These are phyloP conservation scores for Ceratocystis harringtonii DNA, from an alignment of 2,329 filamentous ascomycete genomes.

Conservation along the genomic window DNA sequence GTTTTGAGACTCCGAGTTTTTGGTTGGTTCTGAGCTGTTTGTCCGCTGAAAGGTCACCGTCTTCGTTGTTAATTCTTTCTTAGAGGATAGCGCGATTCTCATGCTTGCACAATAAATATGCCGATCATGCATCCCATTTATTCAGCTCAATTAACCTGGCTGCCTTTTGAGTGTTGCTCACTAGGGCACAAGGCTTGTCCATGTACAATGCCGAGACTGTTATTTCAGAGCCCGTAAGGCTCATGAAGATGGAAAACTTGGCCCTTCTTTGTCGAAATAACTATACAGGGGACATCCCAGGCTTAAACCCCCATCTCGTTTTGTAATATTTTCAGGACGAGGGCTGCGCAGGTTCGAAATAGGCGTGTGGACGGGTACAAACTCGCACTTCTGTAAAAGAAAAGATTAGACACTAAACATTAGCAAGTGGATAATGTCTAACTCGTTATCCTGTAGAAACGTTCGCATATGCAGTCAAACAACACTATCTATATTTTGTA, in stretches of 20 bases:
- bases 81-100: background rate
- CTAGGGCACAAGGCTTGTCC: background rate
- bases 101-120: constrained; percentile 1
- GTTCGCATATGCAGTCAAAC: background rate
- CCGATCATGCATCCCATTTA: constrained; percentile 1
- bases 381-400: background rate
- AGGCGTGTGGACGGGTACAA: background rate
- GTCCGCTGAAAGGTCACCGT: background rate
- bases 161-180: background rate
- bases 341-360: background rate
- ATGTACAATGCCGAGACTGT: background rate
- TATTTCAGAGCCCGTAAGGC: background rate
- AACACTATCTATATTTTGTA: background rate
- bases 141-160: background rate
- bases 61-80: background rate
- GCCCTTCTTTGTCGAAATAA: background rate
- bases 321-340: background rate
- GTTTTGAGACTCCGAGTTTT: background rate
- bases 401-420: background rate
- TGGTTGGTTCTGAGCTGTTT: background rate
- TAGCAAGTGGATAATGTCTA: background rate
- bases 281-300: background rate
- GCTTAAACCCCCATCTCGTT: background rate
- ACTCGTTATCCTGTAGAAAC: background rate
- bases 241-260: background rate